Percentiles rank a stretch among this genome's conserved stretches.
Evolutionary conservation across 192 early-diverging fungal genomes (phyloP).

Genomic region (Diversispora epigaea): DNA sequence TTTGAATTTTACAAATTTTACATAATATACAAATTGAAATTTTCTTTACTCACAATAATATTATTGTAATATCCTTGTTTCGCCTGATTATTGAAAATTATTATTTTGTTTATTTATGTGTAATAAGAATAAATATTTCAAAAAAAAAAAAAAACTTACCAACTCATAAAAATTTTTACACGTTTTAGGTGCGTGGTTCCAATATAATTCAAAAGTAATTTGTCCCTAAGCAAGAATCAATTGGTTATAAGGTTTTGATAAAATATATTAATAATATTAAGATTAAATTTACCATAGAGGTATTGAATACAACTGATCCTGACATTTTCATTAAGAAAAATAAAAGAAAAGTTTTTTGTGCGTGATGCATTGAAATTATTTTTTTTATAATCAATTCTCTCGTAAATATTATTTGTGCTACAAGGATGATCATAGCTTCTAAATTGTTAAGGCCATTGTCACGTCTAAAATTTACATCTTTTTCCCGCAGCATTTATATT

Average conservation of each 20-base stretch:
- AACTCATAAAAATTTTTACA: constrained; percentile 85
- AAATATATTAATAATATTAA: not conserved
- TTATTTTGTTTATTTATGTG: not conserved
- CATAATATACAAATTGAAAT: not conserved
- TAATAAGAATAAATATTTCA: not conserved
- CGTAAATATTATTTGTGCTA: too few relatives aligned
- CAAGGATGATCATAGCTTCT: too few relatives aligned
- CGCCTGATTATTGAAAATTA: constrained; percentile 47
- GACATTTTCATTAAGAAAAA: not conserved
- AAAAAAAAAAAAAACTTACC: constrained; percentile 37
- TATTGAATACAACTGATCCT: constrained; percentile 21
- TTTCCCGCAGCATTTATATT: too few relatives aligned
- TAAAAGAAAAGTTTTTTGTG: not conserved
- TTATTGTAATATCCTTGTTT: constrained; percentile 82
- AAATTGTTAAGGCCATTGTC: too few relatives aligned
- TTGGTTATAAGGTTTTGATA: not conserved
- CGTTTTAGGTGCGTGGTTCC: constrained; percentile 78
- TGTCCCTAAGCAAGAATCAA: constrained; percentile 41
- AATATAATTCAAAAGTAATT: constrained; percentile 80
- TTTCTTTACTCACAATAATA: constrained; percentile 55
- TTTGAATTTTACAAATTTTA: not conserved
- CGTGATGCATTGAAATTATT: too few relatives aligned
- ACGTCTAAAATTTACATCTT: too few relatives aligned
- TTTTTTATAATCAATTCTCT: too few relatives aligned
- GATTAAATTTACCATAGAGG: constrained; percentile 24